Evolutionary conservation across 129 eudicot species (phyloP), one percentile per base, ranked within the genome.

Genomic region (Artemisia annua): DNA sequence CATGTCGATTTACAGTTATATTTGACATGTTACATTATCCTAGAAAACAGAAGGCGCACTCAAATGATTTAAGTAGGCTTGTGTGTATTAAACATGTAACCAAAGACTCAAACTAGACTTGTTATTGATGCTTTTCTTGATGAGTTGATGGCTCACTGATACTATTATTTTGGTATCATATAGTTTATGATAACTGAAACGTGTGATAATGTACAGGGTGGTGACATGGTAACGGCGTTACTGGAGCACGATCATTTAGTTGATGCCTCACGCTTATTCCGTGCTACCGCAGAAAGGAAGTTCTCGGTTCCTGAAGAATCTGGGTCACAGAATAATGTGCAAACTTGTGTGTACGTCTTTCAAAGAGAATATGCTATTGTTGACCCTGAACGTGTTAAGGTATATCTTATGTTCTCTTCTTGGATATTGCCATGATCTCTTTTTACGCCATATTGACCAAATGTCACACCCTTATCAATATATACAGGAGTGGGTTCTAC

Each of bases 341-440:
- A n/a, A n/a, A n/a, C n/a, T n/a, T 82, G 77, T 71, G 93, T 94
- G 26, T 94, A 90, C 76, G 48, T 94, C 63, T 94, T 94, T 69
- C 98, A 93, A 78, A 86, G 93, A 76, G 98, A 93, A 79, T 93
- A 83, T 84, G 98, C 98, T 65, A 94, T 88, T 28, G 96, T 76
- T 28, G 89, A 90, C 78, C 91, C 97, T 71, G 74, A 86, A 69
- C 78, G 76, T 56, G 91, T 90, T 61, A 86, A 90, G 72, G 97
- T 90, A 81, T 11, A 75, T 78, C 57, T 44, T 71, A 3, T 39
- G 18, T 4, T 32, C 16, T 16, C 4, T 13, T 16, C 13, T 44
- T 64, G 22, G 9, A n/a, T 4, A 63, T 39, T 63, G 48, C 49
- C 50, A 32, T 14, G 49, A 32, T 15, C 48, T 22, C 6, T 48